Evolutionary conservation across 176 grass and related monocot genomes (phyloP).

Genomic region (Eremochloa ophiuroides): DNA sequence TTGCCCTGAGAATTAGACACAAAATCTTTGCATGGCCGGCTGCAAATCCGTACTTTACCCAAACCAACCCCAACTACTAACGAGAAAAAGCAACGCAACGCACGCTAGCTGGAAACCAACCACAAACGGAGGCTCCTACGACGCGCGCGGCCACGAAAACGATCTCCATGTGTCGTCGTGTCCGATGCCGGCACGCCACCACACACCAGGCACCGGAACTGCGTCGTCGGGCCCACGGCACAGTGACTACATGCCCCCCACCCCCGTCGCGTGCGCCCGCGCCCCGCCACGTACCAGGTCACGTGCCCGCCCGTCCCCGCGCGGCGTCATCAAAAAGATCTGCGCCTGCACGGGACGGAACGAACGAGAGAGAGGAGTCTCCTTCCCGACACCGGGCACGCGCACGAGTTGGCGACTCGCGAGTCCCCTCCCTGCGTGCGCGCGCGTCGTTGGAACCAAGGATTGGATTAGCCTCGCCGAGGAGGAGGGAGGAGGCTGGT

Average conservation of each 20-base stretch:
- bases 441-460: constrained; percentile 31
- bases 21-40: background rate
- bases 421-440: background rate
- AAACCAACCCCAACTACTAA: background rate
- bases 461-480: constrained; percentile 5
- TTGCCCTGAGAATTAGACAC: background rate
- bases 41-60: background rate
- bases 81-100: background rate
- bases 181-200: background rate
- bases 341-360: background rate
- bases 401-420: constrained; percentile 5
- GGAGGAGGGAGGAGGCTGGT: constrained; percentile 12
- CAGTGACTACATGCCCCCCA: background rate
- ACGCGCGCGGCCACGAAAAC: background rate
- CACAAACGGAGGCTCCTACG: background rate
- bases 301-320: background rate
- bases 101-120: background rate
- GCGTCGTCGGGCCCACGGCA: background rate
- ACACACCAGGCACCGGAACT: constrained; percentile 20
- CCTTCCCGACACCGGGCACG: background rate
- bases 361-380: background rate
- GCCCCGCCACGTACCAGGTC: constrained; percentile 19
- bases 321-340: background rate
- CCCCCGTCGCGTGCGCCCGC: background rate
- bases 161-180: background rate